These are phyloP conservation scores for Drechslerella stenobrocha DNA, from an alignment of 2,329 filamentous ascomycete species.

Conservation along the genomic window DNA sequence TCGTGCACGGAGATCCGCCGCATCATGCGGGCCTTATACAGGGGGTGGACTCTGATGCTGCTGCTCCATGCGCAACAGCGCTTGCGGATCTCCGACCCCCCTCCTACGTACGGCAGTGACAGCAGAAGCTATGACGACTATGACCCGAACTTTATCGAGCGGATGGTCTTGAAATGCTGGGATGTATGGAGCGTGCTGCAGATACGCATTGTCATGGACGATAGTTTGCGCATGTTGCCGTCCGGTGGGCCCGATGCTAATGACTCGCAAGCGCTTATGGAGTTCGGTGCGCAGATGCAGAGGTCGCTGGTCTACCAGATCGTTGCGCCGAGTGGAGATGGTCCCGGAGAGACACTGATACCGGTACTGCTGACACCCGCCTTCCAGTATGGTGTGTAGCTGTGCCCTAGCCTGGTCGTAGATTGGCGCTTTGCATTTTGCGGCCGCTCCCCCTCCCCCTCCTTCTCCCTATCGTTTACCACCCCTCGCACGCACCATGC, in stretches of 20 bases:
- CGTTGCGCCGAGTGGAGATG: not conserved
- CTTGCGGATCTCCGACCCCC: not conserved
- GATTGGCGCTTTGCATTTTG: too few species aligned
- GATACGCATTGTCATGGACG: slow-evolving; percentile 13
- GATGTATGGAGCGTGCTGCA: slow-evolving; percentile 27
- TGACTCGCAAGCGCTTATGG: slow-evolving; percentile 5
- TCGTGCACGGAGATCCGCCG: slow-evolving; percentile 8
- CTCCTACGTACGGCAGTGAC: not conserved
- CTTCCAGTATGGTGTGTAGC: too few species aligned
- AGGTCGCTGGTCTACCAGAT: slow-evolving; percentile 4
- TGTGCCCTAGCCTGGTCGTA: too few species aligned
- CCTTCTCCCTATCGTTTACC: too few species aligned
- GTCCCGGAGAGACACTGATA: not conserved
- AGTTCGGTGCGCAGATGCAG: slow-evolving; percentile 11
- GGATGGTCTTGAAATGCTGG: slow-evolving; percentile 16
- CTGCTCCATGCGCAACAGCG: slow-evolving; percentile 8
- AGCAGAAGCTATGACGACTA: not conserved
- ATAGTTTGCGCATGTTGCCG: slow-evolving; percentile 17
- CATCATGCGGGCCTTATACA: slow-evolving; percentile 21
- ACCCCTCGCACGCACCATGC: too few species aligned
- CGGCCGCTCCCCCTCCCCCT: too few species aligned
- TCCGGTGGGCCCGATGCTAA: slow-evolving; percentile 10
- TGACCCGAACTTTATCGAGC: slow-evolving; percentile 13
- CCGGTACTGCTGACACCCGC: not conserved
- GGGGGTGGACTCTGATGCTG: slow-evolving; percentile 31